Evolutionary conservation across 2,329 filamentous ascomycete genomes (phyloP).

Genomic region (Canariomyces notabilis): DNA sequence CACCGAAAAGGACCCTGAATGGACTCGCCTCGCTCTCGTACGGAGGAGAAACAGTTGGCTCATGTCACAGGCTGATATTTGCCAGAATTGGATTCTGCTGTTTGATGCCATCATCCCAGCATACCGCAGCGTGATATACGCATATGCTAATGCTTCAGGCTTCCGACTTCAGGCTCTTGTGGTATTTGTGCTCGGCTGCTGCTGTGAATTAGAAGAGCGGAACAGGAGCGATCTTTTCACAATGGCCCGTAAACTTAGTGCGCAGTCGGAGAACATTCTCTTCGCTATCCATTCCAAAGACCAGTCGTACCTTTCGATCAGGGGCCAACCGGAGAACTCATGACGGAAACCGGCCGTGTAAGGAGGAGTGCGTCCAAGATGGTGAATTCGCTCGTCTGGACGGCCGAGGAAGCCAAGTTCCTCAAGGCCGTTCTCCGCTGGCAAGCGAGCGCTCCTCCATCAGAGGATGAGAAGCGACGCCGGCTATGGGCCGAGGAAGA

Average conservation of each 20-base stretch:
- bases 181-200: not conserved
- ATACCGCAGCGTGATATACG: not conserved
- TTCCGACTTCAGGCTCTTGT: constrained; percentile 1
- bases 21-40: not conserved
- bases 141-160: constrained; percentile 1
- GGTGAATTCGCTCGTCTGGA: constrained; percentile 32
- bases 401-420: constrained; percentile 38
- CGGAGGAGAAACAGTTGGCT: not conserved
- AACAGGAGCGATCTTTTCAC: no score
- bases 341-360: not conserved
- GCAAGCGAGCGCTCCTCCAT: constrained; percentile 29
- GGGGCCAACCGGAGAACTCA: not conserved
- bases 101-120: not conserved
- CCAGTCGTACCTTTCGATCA: not conserved
- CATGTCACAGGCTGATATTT: constrained; percentile 25
- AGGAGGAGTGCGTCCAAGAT: constrained; percentile 7
- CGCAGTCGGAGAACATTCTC: not conserved
- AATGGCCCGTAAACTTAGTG: not conserved
- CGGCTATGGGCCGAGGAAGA: constrained; percentile 12
- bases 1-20: not conserved
- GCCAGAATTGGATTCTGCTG: constrained; percentile 19
- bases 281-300: not conserved
- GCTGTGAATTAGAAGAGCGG: not conserved
- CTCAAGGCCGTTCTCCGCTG: constrained; percentile 37
- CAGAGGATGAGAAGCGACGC: constrained; percentile 23